Percentiles rank a stretch among this genome's conserved stretches.
phyloP scores from a whole-genome alignment of 768 basidiomycete species.

The Baorangia bicolor region DNA sequence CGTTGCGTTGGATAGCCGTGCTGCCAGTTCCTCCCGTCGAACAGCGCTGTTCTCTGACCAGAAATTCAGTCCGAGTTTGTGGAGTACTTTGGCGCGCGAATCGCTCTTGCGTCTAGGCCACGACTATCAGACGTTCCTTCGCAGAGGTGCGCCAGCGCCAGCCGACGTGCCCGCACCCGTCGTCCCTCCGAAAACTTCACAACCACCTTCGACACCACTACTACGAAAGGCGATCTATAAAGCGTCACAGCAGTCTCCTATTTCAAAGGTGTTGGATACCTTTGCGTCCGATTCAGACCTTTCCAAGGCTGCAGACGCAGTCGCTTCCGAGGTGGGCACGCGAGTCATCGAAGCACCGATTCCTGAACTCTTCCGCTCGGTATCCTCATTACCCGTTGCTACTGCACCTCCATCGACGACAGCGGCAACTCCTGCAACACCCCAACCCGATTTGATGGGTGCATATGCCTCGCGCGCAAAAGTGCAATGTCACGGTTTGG shows the following conservation, averaged over 20 bases:
- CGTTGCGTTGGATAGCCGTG: conserved; percentile 45
- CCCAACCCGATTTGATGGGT: neutral
- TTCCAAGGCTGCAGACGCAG: conserved; percentile 48
- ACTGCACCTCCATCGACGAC: conserved; percentile 10
- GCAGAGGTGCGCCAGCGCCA: conserved; percentile 46
- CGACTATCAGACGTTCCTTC: conserved; percentile 67
- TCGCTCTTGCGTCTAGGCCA: conserved; percentile 58
- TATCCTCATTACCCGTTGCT: conserved; percentile 22
- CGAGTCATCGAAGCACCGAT: conserved; percentile 34
- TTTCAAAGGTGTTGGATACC: conserved; percentile 51
- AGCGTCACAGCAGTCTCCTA: conserved; percentile 45
- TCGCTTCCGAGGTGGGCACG: conserved; percentile 34
- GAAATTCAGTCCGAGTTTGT: conserved; percentile 61
- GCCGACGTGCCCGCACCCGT: conserved; percentile 21
- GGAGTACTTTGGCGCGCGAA: conserved; percentile 59
- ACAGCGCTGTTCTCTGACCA: conserved; percentile 66
- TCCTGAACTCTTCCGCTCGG: conserved; percentile 51
- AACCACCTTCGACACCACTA: conserved; percentile 36
- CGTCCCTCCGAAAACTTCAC: conserved; percentile 26
- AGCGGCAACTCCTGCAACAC: neutral
- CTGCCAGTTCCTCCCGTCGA: conserved; percentile 44
- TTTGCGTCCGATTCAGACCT: conserved; percentile 61
- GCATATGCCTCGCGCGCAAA: neutral
- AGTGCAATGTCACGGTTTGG: neutral
- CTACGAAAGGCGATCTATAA: conserved; percentile 43